Evolutionary conservation across 805 yeast genomes (phyloP), one percentile per base, ranked within the genome.

Genomic region (Cyberlindnera mycetangii): DNA sequence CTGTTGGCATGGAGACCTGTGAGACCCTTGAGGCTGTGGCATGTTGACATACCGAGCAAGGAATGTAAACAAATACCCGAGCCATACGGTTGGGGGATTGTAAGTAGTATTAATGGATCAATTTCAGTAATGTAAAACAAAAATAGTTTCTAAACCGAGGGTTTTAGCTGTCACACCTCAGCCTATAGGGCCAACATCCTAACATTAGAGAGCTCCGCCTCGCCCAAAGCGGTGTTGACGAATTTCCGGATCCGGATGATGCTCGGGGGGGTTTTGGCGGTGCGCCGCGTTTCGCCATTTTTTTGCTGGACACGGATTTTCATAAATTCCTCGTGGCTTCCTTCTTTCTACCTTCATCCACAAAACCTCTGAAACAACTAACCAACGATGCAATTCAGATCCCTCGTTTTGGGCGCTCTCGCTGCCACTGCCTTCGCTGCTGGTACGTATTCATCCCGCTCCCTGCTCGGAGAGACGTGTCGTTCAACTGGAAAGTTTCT

Each of bases 351-450:
- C 32, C 10, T 11, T 14, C 34, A n/a, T 10, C 18, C 31, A 7
- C 32, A 10, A 4, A 17, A 4, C 31, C 24, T 27, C 14, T 21
- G 3, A 4, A 19, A 18, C 39, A 6, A 25, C 24, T 17, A 10
- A 51, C 24, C 22, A 10, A 51, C 32, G 49, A 79, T 81, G 85
- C 83, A 77, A 71, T 68, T 77, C 69, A 78, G 72, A 67, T 67
- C 76, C 50, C 58, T 75, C 60, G 59, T 76, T 53, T 67, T 73
- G 50, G 59, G 75, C 55, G 74, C 81, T 57, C 51, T 77, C 39
- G 72, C 76, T 54, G 76, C 77, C 49, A 54, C 74, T 48, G 81
- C 70, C 49, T 53, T 59, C 15, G 73, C 72, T 32, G 70, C 69
- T 42, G 65, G 72, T 68, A 60, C 48, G 74, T 67, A 62, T 47